phyloP scores from a whole-genome alignment of 345 rosid genomes.

The Aegle marmelos region DNA sequence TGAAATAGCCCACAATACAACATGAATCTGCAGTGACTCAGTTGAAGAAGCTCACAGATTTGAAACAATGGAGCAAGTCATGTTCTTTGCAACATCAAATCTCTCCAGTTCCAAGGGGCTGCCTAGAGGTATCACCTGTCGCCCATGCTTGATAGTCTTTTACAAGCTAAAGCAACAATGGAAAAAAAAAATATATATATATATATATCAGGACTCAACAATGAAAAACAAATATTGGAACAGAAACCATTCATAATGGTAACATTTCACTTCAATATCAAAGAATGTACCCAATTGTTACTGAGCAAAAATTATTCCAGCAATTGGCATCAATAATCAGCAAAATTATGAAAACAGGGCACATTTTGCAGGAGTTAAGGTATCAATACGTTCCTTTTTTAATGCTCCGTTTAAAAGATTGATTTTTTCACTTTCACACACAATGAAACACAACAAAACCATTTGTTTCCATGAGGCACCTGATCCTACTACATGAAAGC shows the following conservation, averaged over 20 bases:
- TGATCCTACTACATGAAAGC: not conserved
- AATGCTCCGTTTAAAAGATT: not conserved
- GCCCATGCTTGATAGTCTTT: constrained; percentile 97
- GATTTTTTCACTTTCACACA: not conserved
- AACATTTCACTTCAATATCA: not conserved
- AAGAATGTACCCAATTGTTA: not conserved
- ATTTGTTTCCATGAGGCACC: not conserved
- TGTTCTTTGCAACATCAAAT: constrained; percentile 38
- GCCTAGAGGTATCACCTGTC: constrained; percentile 79
- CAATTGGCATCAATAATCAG: not conserved
- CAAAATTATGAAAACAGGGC: not conserved
- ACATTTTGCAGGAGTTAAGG: not conserved
- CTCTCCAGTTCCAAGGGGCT: constrained; percentile 88
- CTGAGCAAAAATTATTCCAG: not conserved
- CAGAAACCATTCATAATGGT: not conserved
- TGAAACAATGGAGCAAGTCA: not conserved
- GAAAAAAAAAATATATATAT: not conserved
- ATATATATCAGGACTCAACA: too few relatives aligned
- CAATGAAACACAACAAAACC: not conserved
- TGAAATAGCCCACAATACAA: not conserved
- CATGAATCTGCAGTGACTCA: not conserved
- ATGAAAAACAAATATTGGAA: not conserved
- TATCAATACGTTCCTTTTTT: not conserved
- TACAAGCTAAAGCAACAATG: constrained; percentile 49
- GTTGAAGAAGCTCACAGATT: not conserved